phyloP scores from a whole-genome alignment of 1,139 yeast species.

The Scheffersomyces illinoinensis region DNA sequence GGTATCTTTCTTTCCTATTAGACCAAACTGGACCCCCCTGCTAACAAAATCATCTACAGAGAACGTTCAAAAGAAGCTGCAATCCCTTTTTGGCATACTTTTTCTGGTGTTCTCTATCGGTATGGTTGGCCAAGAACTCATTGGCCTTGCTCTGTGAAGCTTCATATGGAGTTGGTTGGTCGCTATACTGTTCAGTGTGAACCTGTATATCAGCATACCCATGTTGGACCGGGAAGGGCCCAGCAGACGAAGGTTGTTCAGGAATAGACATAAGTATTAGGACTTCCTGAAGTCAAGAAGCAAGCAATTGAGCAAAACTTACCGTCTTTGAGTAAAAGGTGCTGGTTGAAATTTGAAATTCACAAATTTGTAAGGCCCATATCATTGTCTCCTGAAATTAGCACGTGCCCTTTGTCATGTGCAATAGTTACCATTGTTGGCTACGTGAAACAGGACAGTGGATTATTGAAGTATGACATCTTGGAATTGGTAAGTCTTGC shows the following conservation, averaged over 20 bases:
- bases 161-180: slow-evolving; percentile 36
- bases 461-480: background rate
- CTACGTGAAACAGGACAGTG: background rate
- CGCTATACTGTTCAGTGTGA: slow-evolving; percentile 35
- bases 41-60: background rate
- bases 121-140: slow-evolving; percentile 29
- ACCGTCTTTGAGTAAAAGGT: background rate
- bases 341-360: background rate
- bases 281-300: background rate
- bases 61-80: background rate
- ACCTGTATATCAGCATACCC: slow-evolving; percentile 35
- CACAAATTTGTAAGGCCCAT: background rate
- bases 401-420: background rate
- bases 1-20: background rate
- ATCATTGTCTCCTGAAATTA: background rate
- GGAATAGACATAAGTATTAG: slow-evolving; percentile 23
- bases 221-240: slow-evolving; percentile 28
- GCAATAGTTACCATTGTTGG: background rate
- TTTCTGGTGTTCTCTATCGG: slow-evolving; percentile 41
- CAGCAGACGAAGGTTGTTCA: slow-evolving; percentile 31
- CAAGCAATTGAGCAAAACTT: background rate
- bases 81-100: slow-evolving; percentile 34
- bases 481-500: background rate
- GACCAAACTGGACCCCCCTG: background rate
- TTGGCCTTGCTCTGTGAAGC: slow-evolving; percentile 28